phyloP scores from a whole-genome alignment of 192 early-diverging fungal species.

The Linnemannia zychae region DNA sequence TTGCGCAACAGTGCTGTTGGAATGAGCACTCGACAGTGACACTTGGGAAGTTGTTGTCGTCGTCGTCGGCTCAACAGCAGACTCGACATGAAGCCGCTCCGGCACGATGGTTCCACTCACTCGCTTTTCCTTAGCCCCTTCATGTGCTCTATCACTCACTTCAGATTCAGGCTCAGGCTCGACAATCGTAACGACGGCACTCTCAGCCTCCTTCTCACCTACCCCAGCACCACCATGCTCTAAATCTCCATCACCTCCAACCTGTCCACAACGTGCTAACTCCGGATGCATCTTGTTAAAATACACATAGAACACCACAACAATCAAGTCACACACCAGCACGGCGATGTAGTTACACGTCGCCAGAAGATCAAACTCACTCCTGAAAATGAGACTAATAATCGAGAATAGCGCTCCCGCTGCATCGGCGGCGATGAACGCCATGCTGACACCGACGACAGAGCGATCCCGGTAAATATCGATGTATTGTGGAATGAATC shows the following conservation, averaged over 20 bases:
- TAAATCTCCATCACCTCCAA: neutral
- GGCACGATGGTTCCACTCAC: neutral
- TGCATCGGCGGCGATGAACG: constrained; percentile 59
- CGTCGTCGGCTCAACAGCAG: neutral
- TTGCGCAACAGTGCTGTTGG: constrained; percentile 10
- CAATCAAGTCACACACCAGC: constrained; percentile 37
- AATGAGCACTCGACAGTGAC: neutral
- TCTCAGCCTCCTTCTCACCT: neutral
- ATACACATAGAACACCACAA: constrained; percentile 30
- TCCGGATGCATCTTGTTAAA: constrained; percentile 39
- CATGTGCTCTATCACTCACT: neutral
- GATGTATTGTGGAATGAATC: constrained; percentile 62
- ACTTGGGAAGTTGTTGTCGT: neutral
- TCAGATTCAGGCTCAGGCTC: neutral
- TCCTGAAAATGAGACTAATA: constrained; percentile 44
- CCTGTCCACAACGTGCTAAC: constrained; percentile 8
- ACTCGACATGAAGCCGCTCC: neutral
- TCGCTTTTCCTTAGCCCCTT: neutral
- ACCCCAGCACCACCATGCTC: neutral
- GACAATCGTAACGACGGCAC: neutral
- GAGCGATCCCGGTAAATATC: constrained; percentile 51
- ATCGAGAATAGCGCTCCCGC: constrained; percentile 61
- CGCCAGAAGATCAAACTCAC: constrained; percentile 37
- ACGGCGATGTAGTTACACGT: constrained; percentile 37
- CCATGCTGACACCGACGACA: constrained; percentile 59